Conservation (phyloP, 257 asterid genomes). For the Solanum tacnaense region DNA sequence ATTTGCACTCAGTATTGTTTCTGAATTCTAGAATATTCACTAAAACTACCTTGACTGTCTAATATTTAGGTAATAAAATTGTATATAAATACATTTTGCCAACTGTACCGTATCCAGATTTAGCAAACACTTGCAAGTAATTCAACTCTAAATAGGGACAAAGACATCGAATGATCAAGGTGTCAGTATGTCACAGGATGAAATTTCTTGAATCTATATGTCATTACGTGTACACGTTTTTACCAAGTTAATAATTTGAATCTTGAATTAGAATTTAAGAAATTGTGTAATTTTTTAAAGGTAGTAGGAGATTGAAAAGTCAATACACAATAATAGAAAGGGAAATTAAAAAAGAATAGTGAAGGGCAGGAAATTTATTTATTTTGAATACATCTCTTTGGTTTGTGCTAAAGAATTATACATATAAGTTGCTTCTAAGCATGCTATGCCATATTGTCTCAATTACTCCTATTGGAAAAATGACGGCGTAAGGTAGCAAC, state of each 20-base stretch:
- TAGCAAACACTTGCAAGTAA: neutral
- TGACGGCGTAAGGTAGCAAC: neutral
- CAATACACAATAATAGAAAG: neutral
- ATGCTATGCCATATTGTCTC: neutral
- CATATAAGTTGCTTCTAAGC: neutral
- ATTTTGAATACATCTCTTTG: neutral
- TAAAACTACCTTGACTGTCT: neutral
- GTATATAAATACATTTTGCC: neutral
- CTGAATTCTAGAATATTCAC: neutral
- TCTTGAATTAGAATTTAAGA: neutral
- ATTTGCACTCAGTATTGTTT: neutral
- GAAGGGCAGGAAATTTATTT: neutral
- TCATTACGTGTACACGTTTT: neutral
- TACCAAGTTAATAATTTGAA: neutral
- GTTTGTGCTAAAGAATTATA: neutral
- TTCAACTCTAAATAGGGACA: neutral
- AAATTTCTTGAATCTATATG: neutral
- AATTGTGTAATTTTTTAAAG: neutral
- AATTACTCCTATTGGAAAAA: neutral
- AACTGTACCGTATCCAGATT: neutral
- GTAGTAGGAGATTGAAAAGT: neutral
- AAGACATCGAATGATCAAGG: neutral
- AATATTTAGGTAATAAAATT: neutral
- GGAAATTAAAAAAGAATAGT: neutral
- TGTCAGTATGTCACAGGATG: neutral